Base-by-base conservation (phyloP, 257 asterid species). In the Solanum etuberosum region DNA sequence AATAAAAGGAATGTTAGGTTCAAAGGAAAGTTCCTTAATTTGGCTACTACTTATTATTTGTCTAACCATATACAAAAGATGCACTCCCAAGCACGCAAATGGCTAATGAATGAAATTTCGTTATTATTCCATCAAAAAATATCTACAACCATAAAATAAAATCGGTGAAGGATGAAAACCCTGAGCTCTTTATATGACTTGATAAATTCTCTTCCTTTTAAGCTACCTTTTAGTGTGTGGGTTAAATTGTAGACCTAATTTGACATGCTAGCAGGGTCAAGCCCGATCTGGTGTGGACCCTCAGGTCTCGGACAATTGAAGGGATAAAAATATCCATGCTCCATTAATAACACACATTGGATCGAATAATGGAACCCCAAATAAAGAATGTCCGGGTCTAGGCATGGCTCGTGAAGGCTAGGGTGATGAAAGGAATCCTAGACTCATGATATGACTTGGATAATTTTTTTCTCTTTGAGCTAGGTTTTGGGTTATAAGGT, bases 11-110 rank as follows among this genome's bases (percentile, higher is more conserved):
- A 76, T 40, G 7, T 40, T 40, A 40, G 59, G 83, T 76, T 40
- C 59, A 76, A 4, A 76, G 59, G 83, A 78, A 78, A 78, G 84
- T 78, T 78, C 63, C 84, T 78, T 42, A 78, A 78, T 25, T 25
- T 78, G 84, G 84, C 61, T 25, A 43, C 21, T 42, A 78, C 51
- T 46, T n/a, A 7, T 15, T 42, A 77, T 42, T 77, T 25, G 46
- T 25, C 83, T 77, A 77, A 42, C 83, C 61, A 34, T 71, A 2
- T n/a, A 76, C 9, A n/a, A 27, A 40, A 40, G 23, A n/a, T 23
- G 21, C 34, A 38, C 8, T 12, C 12, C 32, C 21, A 77, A 38
- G 37, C 61, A 77, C 83, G 83, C 61, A 77, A 77, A 77, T 21
- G 23, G 57, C 4, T 14, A 78, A 23, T 18, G 61, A 77, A 77